Evolutionary conservation across 371 early-diverging fungal genomes (phyloP).

Genomic region (Polyrhizophydium stewartii): DNA sequence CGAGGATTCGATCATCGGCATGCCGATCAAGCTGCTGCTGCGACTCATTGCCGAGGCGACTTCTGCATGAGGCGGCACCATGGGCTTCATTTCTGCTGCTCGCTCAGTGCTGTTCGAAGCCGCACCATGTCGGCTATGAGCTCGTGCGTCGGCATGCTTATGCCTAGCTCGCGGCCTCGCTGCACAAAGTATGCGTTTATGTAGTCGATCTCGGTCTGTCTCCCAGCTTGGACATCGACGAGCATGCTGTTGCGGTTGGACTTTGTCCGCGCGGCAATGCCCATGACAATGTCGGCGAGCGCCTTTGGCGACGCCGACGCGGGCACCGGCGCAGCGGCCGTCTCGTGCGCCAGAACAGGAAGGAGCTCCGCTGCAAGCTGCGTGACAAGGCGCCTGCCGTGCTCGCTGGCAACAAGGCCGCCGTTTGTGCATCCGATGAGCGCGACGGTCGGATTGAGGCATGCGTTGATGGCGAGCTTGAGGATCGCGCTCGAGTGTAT

Average conservation of each 20-base stretch:
- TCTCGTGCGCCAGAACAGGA: background rate
- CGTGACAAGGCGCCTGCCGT: background rate
- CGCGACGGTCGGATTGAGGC: conserved; percentile 28
- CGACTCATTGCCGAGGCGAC: conserved; percentile 12
- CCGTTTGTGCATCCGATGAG: conserved; percentile 23
- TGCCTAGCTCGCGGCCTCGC: conserved; percentile 1
- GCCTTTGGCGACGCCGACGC: background rate
- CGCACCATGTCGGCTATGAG: conserved; percentile 4
- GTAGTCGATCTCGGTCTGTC: conserved; percentile 22
- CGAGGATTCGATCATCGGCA: conserved; percentile 41
- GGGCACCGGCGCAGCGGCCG: no score
- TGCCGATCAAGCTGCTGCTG: conserved; percentile 26
- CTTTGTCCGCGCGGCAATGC: conserved; percentile 10
- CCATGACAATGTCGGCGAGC: conserved; percentile 1
- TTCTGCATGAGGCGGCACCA: no score
- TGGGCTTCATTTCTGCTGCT: no score
- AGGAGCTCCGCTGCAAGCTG: background rate
- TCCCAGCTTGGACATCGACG: conserved; percentile 15
- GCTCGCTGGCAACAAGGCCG: background rate
- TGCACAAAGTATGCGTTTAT: conserved; percentile 16
- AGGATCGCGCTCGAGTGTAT: background rate
- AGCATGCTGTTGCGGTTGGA: conserved; percentile 24
- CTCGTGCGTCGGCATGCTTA: background rate
- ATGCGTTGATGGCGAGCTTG: conserved; percentile 24
- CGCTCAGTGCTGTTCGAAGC: background rate